Percentiles rank a stretch among this genome's conserved stretches.
phyloP scores from a whole-genome alignment of 192 early-diverging fungal genomes.

The Chytriomyces sp. region DNA sequence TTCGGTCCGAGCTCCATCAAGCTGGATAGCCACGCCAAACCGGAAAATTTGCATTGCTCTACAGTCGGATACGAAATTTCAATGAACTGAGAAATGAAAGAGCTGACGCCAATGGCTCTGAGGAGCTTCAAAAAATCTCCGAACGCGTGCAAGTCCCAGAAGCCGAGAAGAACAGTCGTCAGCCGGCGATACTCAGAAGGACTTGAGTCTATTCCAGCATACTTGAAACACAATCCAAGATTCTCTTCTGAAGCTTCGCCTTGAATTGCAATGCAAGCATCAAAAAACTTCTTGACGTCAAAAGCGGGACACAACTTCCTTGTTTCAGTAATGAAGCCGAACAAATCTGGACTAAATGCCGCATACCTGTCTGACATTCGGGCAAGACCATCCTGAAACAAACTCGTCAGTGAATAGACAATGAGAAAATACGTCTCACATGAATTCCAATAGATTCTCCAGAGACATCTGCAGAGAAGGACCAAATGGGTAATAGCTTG shows the following conservation, averaged over 20 bases:
- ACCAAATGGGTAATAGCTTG: slow-evolving; percentile 14
- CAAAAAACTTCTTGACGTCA: slow-evolving; percentile 21
- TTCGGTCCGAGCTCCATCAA: slow-evolving; percentile 28
- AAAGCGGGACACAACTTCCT: slow-evolving; percentile 15
- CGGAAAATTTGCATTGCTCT: slow-evolving; percentile 6
- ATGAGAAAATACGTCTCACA: too few relatives aligned
- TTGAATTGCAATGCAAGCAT: slow-evolving; percentile 14
- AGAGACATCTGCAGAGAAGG: too few relatives aligned
- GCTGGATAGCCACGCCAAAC: slow-evolving; percentile 25
- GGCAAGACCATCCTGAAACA: slow-evolving; percentile 10
- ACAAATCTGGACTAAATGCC: slow-evolving; percentile 12
- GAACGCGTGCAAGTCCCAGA: slow-evolving; percentile 4
- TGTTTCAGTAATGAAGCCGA: slow-evolving; percentile 20
- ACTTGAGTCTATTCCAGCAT: slow-evolving; percentile 8
- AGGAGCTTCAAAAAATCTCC: background rate
- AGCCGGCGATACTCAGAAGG: slow-evolving; percentile 4
- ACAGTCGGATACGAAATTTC: slow-evolving; percentile 1
- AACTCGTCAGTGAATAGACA: too few relatives aligned
- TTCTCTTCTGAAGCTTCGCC: slow-evolving; percentile 10
- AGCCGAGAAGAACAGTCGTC: slow-evolving; percentile 2
- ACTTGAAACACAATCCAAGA: slow-evolving; percentile 14
- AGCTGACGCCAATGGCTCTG: slow-evolving; percentile 1
- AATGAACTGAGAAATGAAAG: slow-evolving; percentile 1
- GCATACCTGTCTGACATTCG: background rate
- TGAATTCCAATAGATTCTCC: too few relatives aligned